Evolutionary conservation across 306 rosid genomes (phyloP), one percentile per base, ranked within the genome.

Genomic region (Dryas octopetala): DNA sequence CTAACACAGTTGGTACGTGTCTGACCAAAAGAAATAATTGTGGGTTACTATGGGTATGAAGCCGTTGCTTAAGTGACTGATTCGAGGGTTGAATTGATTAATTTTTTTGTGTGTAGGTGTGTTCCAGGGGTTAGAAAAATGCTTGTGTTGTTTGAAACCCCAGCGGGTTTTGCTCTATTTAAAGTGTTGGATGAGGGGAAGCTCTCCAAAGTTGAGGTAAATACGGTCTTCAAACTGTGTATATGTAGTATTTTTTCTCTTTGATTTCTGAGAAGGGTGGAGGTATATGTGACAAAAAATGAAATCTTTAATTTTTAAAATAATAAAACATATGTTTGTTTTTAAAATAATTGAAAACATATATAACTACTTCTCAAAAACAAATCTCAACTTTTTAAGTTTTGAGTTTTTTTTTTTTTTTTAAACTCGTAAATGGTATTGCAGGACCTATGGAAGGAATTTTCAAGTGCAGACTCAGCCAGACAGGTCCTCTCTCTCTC

Each of bases 171-270:
- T 68, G 90, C 95, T 78, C 87, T 93, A 9, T 90, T 93, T 66
- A 89, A 89, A 82, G 96, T 93, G 23, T 75, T 91, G 63, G 86
- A 91, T 74, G 97, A 93, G 83, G 97, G 93, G 48, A 93, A 89
- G 71, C 91, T 93, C 59, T 75, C 86, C 7, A 88, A 89, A 81
- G 96, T 88, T 13, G 97, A 93, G 90, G 98, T 93, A 81, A 9
- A 49, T 53, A 5, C 62, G 40, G 46, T 49, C 45, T 45, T 66
- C 9, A 28, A 8, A 10, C 23, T 60, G 32, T 6, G 53, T 14
- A 5, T 8, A 1, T 16, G 0, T 49, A 8, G 44, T 68, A 7
- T 52, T 52, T 12, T 48, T 40, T 45, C 48, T 47, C 48, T 47
- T 48, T 74, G 57, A n/a, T 59, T 65, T 11, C 4, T 19, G 17